These are phyloP conservation scores for Spinacia oleracea DNA, from an alignment of 179 eudicot genomes.

Conservation along the genomic window DNA sequence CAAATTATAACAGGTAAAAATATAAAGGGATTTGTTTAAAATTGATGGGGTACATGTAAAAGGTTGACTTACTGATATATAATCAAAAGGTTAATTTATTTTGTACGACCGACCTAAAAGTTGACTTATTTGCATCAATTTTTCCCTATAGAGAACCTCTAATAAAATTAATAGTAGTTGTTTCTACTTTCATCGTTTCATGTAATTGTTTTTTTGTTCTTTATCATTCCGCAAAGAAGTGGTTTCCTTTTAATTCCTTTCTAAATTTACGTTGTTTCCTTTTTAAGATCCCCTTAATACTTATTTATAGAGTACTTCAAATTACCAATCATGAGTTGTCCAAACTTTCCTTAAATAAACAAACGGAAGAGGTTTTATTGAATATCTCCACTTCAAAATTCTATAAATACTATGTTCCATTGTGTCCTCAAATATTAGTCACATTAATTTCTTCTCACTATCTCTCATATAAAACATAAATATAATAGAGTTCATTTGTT, in stretches of 20 bases:
- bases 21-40: too few species aligned
- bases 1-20: too few species aligned
- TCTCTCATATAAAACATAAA: neutral
- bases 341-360: conserved; percentile 3
- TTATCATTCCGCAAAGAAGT: neutral
- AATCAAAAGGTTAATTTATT: too few species aligned
- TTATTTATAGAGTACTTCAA: neutral
- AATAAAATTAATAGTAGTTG: too few species aligned
- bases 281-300: neutral
- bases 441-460: neutral
- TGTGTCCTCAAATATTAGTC: neutral
- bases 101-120: too few species aligned
- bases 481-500: too few species aligned
- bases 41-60: too few species aligned
- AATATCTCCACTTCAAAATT: neutral
- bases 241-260: conserved; percentile 12
- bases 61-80: too few species aligned
- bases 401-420: conserved; percentile 11
- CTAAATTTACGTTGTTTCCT: neutral
- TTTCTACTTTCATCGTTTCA: too few species aligned
- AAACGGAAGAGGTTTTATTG: conserved; percentile 12
- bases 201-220: neutral
- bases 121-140: too few species aligned
- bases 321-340: conserved; percentile 6
- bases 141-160: too few species aligned